Percentiles rank a stretch among this genome's conserved stretches.
These are phyloP conservation scores for Fusarium haematococcum DNA, from an alignment of 2,329 filamentous ascomycete genomes.

Conservation along the genomic window DNA sequence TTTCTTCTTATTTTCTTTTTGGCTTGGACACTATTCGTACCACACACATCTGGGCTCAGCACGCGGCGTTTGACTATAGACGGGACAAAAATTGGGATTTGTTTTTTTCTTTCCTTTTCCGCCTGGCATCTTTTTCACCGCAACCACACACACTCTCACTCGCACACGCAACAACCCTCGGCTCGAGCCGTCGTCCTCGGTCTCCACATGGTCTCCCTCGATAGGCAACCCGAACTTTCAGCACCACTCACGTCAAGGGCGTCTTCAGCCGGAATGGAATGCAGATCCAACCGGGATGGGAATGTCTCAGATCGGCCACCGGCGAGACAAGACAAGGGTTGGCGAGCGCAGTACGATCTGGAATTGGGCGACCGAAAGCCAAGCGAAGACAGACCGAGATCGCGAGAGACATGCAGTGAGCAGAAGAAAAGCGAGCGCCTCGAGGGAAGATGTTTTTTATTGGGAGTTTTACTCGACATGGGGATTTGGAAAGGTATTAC, in stretches of 20 bases:
- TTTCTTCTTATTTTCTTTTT: constrained; percentile 19
- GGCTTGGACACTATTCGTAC: constrained; percentile 23
- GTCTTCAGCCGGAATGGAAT: constrained; percentile 41
- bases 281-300: constrained; percentile 44
- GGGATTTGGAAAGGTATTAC: constrained; percentile 38
- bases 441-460: constrained; percentile 12
- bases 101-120: constrained; percentile 29
- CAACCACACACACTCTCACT: background rate
- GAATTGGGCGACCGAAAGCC: constrained; percentile 15
- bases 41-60: constrained; percentile 29
- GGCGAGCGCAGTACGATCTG: constrained; percentile 11
- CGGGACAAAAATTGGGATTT: constrained; percentile 39
- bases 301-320: constrained; percentile 47
- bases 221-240: constrained; percentile 18
- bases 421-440: constrained; percentile 23
- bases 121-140: constrained; percentile 9
- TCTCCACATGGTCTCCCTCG: constrained; percentile 23
- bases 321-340: constrained; percentile 20
- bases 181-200: background rate
- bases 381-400: constrained; percentile 15
- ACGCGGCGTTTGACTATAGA: constrained; percentile 52
- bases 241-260: constrained; percentile 37
- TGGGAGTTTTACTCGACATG: constrained; percentile 29
- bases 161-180: constrained; percentile 11
- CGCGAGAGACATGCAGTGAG: constrained; percentile 1